Evolutionary conservation across 2,329 filamentous ascomycete species (phyloP).

Genomic region (Amesomyces nigricolor): DNA sequence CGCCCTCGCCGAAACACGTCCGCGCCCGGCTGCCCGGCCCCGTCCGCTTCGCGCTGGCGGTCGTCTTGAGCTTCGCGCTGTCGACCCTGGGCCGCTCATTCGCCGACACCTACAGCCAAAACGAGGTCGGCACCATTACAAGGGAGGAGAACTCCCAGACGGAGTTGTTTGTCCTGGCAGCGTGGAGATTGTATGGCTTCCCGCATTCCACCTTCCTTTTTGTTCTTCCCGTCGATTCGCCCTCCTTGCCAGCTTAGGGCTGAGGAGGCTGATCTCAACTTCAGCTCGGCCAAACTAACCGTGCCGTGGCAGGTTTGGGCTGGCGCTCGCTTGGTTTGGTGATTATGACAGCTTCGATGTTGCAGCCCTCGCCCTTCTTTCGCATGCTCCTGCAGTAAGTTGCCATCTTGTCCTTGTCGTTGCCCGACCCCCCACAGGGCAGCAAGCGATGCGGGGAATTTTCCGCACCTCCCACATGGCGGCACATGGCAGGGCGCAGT

Average conservation of each 20-base stretch:
- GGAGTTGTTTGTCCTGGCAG: slow-evolving; percentile 51
- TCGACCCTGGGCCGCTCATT: slow-evolving; percentile 61
- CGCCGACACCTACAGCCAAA: slow-evolving; percentile 52
- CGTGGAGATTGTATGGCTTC: slow-evolving; percentile 50
- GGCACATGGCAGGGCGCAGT: slow-evolving; percentile 16
- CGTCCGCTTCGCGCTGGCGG: slow-evolving; percentile 49
- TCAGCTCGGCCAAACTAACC: slow-evolving; percentile 20
- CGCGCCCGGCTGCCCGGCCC: slow-evolving; percentile 38
- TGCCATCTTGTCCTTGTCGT: background rate
- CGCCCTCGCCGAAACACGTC: slow-evolving; percentile 22
- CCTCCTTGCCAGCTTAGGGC: slow-evolving; percentile 21
- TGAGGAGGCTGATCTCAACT: slow-evolving; percentile 32
- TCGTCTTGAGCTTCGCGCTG: slow-evolving; percentile 53
- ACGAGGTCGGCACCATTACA: slow-evolving; percentile 63
- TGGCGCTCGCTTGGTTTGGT: slow-evolving; percentile 67
- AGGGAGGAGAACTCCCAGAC: slow-evolving; percentile 47
- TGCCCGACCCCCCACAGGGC: background rate
- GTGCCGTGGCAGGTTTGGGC: slow-evolving; percentile 53
- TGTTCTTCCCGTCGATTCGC: slow-evolving; percentile 3
- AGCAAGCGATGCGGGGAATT: slow-evolving; percentile 11
- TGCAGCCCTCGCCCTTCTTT: slow-evolving; percentile 60
- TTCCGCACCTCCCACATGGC: slow-evolving; percentile 11
- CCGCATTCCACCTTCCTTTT: background rate
- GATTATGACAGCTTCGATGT: slow-evolving; percentile 70
- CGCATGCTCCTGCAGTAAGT: slow-evolving; percentile 65